These are phyloP conservation scores for Mollisia scopiformis DNA, from an alignment of 2,329 filamentous ascomycete species.

Conservation along the genomic window DNA sequence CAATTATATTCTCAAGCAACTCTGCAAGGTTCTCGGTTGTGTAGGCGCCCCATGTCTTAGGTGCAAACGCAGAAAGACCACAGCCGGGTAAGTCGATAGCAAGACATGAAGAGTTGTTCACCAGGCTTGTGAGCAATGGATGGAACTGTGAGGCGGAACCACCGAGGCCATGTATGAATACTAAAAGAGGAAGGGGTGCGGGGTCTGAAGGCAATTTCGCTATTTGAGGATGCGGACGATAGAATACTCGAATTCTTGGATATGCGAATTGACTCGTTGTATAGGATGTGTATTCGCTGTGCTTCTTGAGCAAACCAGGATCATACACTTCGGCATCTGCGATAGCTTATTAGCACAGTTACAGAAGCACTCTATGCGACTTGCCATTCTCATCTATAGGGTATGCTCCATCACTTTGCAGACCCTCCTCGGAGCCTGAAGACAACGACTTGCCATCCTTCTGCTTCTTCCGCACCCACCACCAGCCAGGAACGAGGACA, in stretches of 20 bases:
- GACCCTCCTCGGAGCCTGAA: slow-evolving; percentile 19
- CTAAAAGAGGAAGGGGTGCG: slow-evolving; percentile 77
- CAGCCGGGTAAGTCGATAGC: slow-evolving; percentile 91
- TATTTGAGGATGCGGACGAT: slow-evolving; percentile 79
- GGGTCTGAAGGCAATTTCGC: slow-evolving; percentile 76
- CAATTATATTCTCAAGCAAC: slow-evolving; percentile 74
- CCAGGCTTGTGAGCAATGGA: slow-evolving; percentile 77
- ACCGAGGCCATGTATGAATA: slow-evolving; percentile 93
- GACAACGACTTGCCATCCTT: slow-evolving; percentile 21
- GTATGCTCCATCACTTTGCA: slow-evolving; percentile 8
- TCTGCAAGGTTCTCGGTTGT: slow-evolving; percentile 74
- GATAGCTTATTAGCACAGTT: slow-evolving; percentile 11
- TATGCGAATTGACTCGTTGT: slow-evolving; percentile 73
- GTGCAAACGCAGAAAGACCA: slow-evolving; percentile 76
- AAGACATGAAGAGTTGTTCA: slow-evolving; percentile 81
- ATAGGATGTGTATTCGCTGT: slow-evolving; percentile 73
- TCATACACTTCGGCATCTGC: slow-evolving; percentile 49
- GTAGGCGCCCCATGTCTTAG: slow-evolving; percentile 77
- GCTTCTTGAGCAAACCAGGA: slow-evolving; percentile 77
- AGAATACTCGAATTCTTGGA: slow-evolving; percentile 79
- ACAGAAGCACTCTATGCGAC: background rate
- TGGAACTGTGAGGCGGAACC: slow-evolving; percentile 90
- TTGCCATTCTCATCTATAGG: slow-evolving; percentile 25
- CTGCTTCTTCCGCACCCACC: slow-evolving; percentile 18
- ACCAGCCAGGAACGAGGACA: slow-evolving; percentile 30